Conservation (phyloP, 225 moss, liverwort and hornwort genomes). For the Polytrichum formosum region DNA sequence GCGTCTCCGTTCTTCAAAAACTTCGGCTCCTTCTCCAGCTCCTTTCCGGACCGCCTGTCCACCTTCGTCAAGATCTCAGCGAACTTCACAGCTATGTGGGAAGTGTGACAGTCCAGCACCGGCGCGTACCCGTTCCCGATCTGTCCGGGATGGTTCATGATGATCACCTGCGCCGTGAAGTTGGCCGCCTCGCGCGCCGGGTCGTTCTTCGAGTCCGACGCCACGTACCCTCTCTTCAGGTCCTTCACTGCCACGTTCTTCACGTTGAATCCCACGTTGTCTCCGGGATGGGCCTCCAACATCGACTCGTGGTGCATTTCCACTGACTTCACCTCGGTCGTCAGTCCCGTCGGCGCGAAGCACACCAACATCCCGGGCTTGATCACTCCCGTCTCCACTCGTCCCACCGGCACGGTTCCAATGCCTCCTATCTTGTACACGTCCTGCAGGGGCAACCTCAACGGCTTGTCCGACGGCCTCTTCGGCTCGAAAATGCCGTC, state of each 20-base stretch:
- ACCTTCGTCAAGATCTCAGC: constrained; percentile 53
- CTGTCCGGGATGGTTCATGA: constrained; percentile 64
- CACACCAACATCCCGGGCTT: constrained; percentile 34
- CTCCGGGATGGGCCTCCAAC: constrained; percentile 31
- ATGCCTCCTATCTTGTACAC: constrained; percentile 73
- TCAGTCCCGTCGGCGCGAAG: constrained; percentile 36
- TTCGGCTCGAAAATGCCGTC: constrained; percentile 55
- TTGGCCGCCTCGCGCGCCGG: constrained; percentile 30
- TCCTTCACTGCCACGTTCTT: constrained; percentile 47
- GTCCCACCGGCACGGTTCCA: constrained; percentile 43
- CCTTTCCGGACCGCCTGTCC: constrained; percentile 55
- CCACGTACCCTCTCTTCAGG: constrained; percentile 38
- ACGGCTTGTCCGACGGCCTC: constrained; percentile 60
- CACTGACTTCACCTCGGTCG: constrained; percentile 42
- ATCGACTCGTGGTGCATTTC: constrained; percentile 50
- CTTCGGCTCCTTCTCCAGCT: constrained; percentile 46
- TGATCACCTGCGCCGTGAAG: constrained; percentile 41
- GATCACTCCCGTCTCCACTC: constrained; percentile 36
- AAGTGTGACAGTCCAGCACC: constrained; percentile 56
- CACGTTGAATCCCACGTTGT: constrained; percentile 47
- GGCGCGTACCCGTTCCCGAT: constrained; percentile 56
- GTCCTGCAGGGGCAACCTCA: constrained; percentile 55
- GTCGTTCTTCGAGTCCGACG: constrained; percentile 44
- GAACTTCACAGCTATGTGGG: constrained; percentile 60
- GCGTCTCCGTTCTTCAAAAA: constrained; percentile 44